Conservation (phyloP, 345 rosid genomes). For the Aquilaria yunnanensis region DNA sequence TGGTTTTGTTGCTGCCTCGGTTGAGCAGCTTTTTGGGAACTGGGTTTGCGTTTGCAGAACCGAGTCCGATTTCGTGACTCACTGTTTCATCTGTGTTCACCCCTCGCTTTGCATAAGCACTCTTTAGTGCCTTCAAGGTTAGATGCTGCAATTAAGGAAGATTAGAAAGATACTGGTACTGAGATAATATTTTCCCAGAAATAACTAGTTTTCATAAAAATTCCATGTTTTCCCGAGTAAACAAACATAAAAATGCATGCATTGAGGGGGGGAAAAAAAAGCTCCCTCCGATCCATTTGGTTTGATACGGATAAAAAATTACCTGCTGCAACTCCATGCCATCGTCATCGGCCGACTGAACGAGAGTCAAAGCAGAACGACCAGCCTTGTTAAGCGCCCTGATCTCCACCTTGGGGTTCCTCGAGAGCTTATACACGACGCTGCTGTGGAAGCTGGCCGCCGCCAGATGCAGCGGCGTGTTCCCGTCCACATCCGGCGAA, state of each 20-base stretch:
- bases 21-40: too few species aligned
- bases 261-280: too few species aligned
- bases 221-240: too few species aligned
- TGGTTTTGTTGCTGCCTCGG: neutral
- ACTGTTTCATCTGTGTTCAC: neutral
- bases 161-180: neutral
- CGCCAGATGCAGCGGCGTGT: conserved; percentile 10
- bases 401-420: conserved; percentile 2
- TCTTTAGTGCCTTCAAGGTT: conserved; percentile 8
- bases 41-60: neutral
- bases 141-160: conserved; percentile 3
- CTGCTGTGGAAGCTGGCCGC: neutral
- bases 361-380: neutral
- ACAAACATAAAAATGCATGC: too few species aligned
- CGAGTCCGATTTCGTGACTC: neutral
- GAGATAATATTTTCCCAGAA: neutral
- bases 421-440: neutral
- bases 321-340: conserved; percentile 6
- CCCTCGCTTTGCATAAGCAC: neutral
- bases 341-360: too few species aligned
- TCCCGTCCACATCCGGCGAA: conserved; percentile 1
- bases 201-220: too few species aligned
- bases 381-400: neutral
- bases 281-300: too few species aligned
- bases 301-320: neutral